phyloP scores from a whole-genome alignment of 176 grass and related monocot genomes.

The Ensete glaucum region DNA sequence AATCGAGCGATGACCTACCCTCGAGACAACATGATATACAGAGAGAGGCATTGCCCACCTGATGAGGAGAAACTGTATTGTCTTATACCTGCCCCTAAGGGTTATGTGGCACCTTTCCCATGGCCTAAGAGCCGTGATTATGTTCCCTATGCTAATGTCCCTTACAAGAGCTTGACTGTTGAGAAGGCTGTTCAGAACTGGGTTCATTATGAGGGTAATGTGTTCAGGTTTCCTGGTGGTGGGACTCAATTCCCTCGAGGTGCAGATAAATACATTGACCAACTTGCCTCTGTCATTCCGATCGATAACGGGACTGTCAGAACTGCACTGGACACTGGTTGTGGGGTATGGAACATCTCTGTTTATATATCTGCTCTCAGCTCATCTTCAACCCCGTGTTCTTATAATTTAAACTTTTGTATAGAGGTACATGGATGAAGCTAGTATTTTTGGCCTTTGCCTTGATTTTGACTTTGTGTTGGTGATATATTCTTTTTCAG shows the following conservation, averaged over 20 bases:
- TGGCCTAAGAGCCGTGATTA: constrained; percentile 83
- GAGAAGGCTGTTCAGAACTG: constrained; percentile 97
- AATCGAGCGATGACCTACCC: constrained; percentile 67
- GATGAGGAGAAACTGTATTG: constrained; percentile 61
- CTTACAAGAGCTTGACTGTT: constrained; percentile 81
- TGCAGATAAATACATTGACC: constrained; percentile 68
- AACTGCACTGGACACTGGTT: constrained; percentile 78
- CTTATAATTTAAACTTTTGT: no score
- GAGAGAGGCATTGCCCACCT: constrained; percentile 73
- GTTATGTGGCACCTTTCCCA: constrained; percentile 65
- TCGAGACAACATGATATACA: constrained; percentile 70
- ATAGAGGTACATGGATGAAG: no score
- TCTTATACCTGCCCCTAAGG: constrained; percentile 58
- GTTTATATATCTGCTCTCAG: neutral
- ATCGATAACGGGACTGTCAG: constrained; percentile 48
- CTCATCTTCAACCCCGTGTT: neutral
- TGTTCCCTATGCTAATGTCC: constrained; percentile 73
- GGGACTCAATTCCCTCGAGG: constrained; percentile 76
- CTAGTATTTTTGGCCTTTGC: neutral
- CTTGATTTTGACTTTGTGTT: neutral
- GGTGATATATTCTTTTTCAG: constrained; percentile 19
- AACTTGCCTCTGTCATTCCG: constrained; percentile 53
- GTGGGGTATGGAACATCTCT: constrained; percentile 42
- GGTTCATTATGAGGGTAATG: constrained; percentile 58
- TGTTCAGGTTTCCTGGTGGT: constrained; percentile 79